Base-by-base conservation (phyloP, 805 yeast genomes). In the Barnettozyma populi region DNA sequence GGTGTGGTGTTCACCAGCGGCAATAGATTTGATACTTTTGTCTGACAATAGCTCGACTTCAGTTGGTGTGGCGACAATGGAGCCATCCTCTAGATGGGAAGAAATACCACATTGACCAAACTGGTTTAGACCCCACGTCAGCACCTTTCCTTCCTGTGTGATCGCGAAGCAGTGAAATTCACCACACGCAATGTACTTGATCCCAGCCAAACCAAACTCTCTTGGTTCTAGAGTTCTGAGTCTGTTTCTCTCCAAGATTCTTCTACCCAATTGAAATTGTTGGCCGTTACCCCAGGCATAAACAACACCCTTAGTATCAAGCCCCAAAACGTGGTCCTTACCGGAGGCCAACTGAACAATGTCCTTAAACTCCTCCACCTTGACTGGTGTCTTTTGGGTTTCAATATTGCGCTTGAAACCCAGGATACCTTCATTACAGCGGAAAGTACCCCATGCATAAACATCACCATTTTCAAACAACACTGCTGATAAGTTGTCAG, bases 251-350 rank as follows among this genome's bases (percentile, higher is more conserved):
- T 80, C 97, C 67, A 82, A 62, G 21, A 90, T 80, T 59, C 82
- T 83, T 61, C 96, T 79, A 20, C 98, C 99, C 55, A 94, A 74
- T 70, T 94, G 98, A 67, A 74, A 81, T 61, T 88, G 95, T 59
- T 90, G 95, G 23, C 97, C 97, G 63, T 88, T 86, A 56, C 99
- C 99, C 99, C 99, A 94, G 0, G 98, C 90, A 61, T 78, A 89
- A 1, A 90, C 97, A 46, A 82, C 74, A 49, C 99, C 99, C 59
- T 79, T 83, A 23, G 78, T 70, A 63, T 90, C 95, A 34, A 94
- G 71, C 21, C 95, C 94, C 41, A 94, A 64, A 34, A 94, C 64
- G 63, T 94, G 99, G 63, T 94, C 98, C 64, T 90, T 90, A 43
- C 99, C 99, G 0, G 86, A 79, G 1, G 95, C 96, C 48, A 94